A percentile compares a stretch with the other conserved stretches of the same genome.
Conservation (phyloP, 805 yeast species). For the Pichia ethanolica region DNA sequence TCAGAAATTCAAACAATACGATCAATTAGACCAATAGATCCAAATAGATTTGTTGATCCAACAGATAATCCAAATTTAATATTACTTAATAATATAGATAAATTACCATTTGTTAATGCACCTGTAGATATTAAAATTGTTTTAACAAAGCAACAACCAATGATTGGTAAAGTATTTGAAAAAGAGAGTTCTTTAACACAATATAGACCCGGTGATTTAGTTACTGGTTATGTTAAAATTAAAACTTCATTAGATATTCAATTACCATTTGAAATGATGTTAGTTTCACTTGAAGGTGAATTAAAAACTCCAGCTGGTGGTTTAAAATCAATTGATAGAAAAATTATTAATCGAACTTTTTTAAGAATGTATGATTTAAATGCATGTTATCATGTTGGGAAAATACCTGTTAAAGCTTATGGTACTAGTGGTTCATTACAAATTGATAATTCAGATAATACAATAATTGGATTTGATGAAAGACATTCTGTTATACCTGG, state of each 20-base stretch:
- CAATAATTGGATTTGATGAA: conserved; percentile 34
- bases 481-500: conserved; percentile 36
- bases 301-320: conserved; percentile 18
- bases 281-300: conserved; percentile 49
- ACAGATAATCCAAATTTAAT: conserved; percentile 14
- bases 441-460: conserved; percentile 18
- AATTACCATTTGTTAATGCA: conserved; percentile 13
- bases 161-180: conserved; percentile 10
- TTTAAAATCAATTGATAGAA: background rate
- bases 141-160: conserved; percentile 38
- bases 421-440: background rate
- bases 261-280: conserved; percentile 54
- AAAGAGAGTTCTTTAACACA: conserved; percentile 35
- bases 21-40: background rate
- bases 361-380: conserved; percentile 40
- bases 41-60: conserved; percentile 10
- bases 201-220: conserved; percentile 60
- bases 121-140: conserved; percentile 19
- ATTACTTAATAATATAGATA: conserved; percentile 21
- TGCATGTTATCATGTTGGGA: conserved; percentile 41
- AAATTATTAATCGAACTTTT: conserved; percentile 28
- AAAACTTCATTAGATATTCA: conserved; percentile 32
- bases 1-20: conserved; percentile 2
- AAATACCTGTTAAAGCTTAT: conserved; percentile 11
- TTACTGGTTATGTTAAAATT: conserved; percentile 49